These are phyloP conservation scores for Rhodotorula diobovata DNA, from an alignment of 768 basidiomycete species.

Conservation along the genomic window DNA sequence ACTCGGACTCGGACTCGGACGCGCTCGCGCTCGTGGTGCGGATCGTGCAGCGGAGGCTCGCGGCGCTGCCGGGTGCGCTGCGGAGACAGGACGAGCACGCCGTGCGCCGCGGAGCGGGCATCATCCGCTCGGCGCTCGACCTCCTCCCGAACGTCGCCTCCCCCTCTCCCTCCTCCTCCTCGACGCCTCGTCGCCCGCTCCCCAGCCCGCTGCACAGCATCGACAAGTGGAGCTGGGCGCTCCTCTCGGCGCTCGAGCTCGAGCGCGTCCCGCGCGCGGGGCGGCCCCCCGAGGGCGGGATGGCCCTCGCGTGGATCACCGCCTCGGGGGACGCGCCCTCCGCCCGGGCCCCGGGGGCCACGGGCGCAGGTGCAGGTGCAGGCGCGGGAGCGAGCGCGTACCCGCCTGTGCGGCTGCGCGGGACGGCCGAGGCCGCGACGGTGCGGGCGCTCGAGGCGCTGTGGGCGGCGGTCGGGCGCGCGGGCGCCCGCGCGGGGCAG, in stretches of 20 bases:
- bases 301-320: constrained; percentile 27
- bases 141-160: constrained; percentile 45
- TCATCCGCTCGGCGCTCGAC: constrained; percentile 67
- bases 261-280: constrained; percentile 49
- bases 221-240: constrained; percentile 85
- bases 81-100: constrained; percentile 67
- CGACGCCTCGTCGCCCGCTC: no score
- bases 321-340: background rate
- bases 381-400: background rate
- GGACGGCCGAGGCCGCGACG: constrained; percentile 58
- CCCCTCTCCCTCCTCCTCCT: no score
- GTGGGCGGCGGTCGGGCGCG: constrained; percentile 64
- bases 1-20: constrained; percentile 15
- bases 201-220: constrained; percentile 63
- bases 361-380: no score
- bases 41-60: constrained; percentile 62
- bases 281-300: constrained; percentile 18
- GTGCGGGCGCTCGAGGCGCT: constrained; percentile 57
- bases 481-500: constrained; percentile 68
- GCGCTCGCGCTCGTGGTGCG: constrained; percentile 54
- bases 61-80: constrained; percentile 67
- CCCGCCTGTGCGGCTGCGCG: constrained; percentile 59
- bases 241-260: constrained; percentile 79
- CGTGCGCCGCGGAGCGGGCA: constrained; percentile 62
- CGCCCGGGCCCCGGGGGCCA: background rate